Percentiles rank a stretch among this genome's conserved stretches.
phyloP scores from a whole-genome alignment of 108 stramenopile species.

The Skeletonema tropicum region DNA sequence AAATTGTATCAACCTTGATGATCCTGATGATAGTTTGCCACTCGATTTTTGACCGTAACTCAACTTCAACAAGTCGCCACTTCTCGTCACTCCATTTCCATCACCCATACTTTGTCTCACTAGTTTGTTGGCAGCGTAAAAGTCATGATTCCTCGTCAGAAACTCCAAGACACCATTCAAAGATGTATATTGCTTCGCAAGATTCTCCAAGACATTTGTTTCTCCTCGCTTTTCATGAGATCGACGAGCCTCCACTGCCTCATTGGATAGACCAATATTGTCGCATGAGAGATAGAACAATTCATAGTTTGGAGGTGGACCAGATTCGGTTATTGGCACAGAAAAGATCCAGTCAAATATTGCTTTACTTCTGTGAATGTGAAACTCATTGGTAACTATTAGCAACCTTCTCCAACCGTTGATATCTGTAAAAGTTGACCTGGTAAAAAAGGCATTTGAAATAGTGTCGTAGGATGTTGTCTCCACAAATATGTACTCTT shows the following conservation, averaged over 20 bases:
- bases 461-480: slow-evolving; percentile 89
- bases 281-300: slow-evolving; percentile 71
- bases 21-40: neutral
- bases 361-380: slow-evolving; percentile 72
- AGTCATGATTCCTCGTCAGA: slow-evolving; percentile 66
- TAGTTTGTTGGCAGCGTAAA: slow-evolving; percentile 73
- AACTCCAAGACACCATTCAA: slow-evolving; percentile 65
- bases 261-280: slow-evolving; percentile 64
- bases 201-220: slow-evolving; percentile 45
- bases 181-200: slow-evolving; percentile 56
- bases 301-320: slow-evolving; percentile 49
- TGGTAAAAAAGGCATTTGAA: slow-evolving; percentile 77
- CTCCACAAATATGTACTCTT: slow-evolving; percentile 65
- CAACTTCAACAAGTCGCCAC: slow-evolving; percentile 24
- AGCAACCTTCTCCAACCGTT: slow-evolving; percentile 54
- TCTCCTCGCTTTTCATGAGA: slow-evolving; percentile 65
- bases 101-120: slow-evolving; percentile 48
- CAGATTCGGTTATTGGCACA: slow-evolving; percentile 19
- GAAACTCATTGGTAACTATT: slow-evolving; percentile 73
- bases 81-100: neutral
- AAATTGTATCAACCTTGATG: slow-evolving; percentile 7
- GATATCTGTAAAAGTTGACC: slow-evolving; percentile 76
- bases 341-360: slow-evolving; percentile 90
- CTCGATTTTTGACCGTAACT: slow-evolving; percentile 32
- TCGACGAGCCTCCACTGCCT: slow-evolving; percentile 63